Percentiles rank a stretch among this genome's conserved stretches.
These are phyloP conservation scores for Nadsonia fulvescens DNA, from an alignment of 805 yeast species.

Conservation along the genomic window DNA sequence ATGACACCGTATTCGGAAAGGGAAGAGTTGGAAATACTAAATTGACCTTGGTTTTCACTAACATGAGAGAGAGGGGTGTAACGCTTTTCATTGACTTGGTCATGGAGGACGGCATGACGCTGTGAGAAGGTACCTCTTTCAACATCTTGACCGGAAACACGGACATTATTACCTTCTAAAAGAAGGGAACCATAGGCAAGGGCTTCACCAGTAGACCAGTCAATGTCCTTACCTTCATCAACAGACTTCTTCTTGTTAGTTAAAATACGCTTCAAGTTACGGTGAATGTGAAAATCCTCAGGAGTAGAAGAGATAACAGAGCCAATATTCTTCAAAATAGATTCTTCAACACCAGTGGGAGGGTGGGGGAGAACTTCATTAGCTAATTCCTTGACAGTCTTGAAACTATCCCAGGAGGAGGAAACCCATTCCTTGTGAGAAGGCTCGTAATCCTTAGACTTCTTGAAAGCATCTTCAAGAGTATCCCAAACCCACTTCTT, in stretches of 20 bases:
- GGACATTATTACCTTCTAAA: constrained; percentile 86
- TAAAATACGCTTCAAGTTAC: constrained; percentile 89
- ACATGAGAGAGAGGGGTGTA: constrained; percentile 76
- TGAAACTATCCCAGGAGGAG: constrained; percentile 97
- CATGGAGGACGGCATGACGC: constrained; percentile 96
- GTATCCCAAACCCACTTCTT: constrained; percentile 95
- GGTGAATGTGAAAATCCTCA: constrained; percentile 71
- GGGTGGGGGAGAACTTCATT: constrained; percentile 89
- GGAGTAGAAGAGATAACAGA: constrained; percentile 68
- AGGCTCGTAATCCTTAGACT: constrained; percentile 80
- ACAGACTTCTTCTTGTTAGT: constrained; percentile 71
- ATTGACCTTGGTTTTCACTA: constrained; percentile 57
- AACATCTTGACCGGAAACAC: constrained; percentile 98
- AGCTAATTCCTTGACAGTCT: constrained; percentile 92
- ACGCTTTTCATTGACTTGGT: constrained; percentile 69
- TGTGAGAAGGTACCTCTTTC: constrained; percentile 99
- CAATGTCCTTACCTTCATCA: constrained; percentile 84
- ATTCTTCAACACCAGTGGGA: constrained; percentile 78
- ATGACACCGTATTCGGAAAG: constrained; percentile 96
- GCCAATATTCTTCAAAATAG: constrained; percentile 62
- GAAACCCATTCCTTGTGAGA: constrained; percentile 95
- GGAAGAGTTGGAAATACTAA: constrained; percentile 82
- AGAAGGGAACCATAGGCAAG: constrained; percentile 88
- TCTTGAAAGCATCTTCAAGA: constrained; percentile 75
- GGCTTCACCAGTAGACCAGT: constrained; percentile 99